phyloP scores from a whole-genome alignment of 371 early-diverging fungal genomes.

The Quaeritorhiza haematococci region DNA sequence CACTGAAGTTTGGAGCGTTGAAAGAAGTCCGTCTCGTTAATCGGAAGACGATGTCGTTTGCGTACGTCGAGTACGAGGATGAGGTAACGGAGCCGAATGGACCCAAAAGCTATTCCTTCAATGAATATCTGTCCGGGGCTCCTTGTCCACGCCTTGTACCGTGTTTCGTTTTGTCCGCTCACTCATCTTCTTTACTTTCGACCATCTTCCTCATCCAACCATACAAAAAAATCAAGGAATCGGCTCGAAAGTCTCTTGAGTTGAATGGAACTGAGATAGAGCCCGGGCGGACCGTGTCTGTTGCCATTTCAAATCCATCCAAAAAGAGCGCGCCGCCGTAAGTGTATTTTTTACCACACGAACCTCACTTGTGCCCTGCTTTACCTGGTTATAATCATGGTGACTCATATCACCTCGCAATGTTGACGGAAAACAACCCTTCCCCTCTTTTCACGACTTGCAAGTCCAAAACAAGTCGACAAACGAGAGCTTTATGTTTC shows the following conservation, averaged over 20 bases:
- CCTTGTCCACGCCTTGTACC: neutral
- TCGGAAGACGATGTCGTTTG: conserved; percentile 30
- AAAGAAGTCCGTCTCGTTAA: conserved; percentile 31
- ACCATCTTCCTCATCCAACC: too few relatives aligned
- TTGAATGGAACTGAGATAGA: conserved; percentile 20
- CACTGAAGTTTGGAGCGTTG: conserved; percentile 33
- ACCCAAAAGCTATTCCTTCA: too few relatives aligned
- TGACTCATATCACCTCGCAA: neutral
- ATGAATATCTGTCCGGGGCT: too few relatives aligned
- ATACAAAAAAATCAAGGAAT: too few relatives aligned
- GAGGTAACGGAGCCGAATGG: too few relatives aligned
- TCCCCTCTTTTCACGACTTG: neutral
- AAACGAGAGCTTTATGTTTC: conserved; percentile 32
- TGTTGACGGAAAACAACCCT: neutral
- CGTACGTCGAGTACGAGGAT: conserved; percentile 37
- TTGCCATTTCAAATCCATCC: conserved; percentile 37
- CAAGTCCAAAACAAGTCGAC: conserved; percentile 24
- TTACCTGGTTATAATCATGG: too few relatives aligned
- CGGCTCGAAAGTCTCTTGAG: conserved; percentile 26
- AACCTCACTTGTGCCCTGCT: neutral
- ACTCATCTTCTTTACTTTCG: neutral
- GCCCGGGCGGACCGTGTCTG: conserved; percentile 19
- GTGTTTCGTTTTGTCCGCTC: neutral
- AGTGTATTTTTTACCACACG: neutral
- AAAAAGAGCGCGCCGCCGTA: conserved; percentile 26